Evolutionary conservation across 441 rosid species (phyloP), one percentile per base, ranked within the genome.

Genomic region (Aquilaria agallochum): DNA sequence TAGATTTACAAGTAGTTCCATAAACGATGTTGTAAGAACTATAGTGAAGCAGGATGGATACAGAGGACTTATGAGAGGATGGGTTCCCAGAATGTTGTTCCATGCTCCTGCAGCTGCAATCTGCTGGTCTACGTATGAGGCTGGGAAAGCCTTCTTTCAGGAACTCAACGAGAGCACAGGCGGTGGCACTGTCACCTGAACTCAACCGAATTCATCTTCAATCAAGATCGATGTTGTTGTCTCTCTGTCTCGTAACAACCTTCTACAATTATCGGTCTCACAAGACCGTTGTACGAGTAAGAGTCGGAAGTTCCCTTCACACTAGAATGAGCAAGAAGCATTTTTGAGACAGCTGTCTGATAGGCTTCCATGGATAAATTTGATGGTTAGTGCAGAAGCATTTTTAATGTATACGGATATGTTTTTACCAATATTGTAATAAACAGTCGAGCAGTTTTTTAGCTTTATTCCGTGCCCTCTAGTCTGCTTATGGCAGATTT

Each of bases 51-150:
- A 89, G 74, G 98, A 92, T 2, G 96, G 99, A 9, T 89, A 92
- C 73, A 80, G 71, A 67, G 99, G 98, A 63, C 88, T 95, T 11
- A 68, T 88, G 33, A 86, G 98, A 70, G 99, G 99, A 31, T 95
- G 99, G 99, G 68, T 78, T 52, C 99, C 99, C 1, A 82, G 99
- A 82, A 95, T 90, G 95, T 88, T 95, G 49, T 95, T 95, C 83
- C 99, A 95, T 68, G 95, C 98, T 49, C 99, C 98, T 31, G 99
- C 99, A 63, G 98, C 99, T 32, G 97, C 98, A 2, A 95, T 95
- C 60, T 92, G 97, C 71, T 95, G 99, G 99, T 89, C 99, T 13
- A 83, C 91, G 7, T 95, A 95, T 59, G 99, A 92, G 80, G 81
- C 88, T 1, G 72, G 72, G 4, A 95, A 95, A 75, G 49, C 78